These are phyloP conservation scores for Dimargaris cristalligena DNA, from an alignment of 192 early-diverging fungal genomes.

Conservation along the genomic window DNA sequence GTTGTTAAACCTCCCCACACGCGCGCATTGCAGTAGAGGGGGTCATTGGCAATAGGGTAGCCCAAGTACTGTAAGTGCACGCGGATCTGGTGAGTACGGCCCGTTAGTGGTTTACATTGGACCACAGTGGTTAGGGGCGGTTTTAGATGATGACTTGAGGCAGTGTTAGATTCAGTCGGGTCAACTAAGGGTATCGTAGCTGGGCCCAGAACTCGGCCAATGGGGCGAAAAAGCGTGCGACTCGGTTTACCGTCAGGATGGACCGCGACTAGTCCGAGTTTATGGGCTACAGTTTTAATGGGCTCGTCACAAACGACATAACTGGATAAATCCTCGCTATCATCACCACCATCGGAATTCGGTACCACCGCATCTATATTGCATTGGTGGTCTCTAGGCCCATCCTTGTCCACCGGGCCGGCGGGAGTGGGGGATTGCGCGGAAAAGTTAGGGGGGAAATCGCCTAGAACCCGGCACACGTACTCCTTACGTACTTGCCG, in stretches of 20 bases:
- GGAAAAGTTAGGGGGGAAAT: constrained; percentile 47
- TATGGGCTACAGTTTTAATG: constrained; percentile 67
- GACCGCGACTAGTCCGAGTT: constrained; percentile 77
- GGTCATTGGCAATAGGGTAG: constrained; percentile 88
- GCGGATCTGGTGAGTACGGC: constrained; percentile 92
- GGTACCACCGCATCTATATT: no score
- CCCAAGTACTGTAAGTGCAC: constrained; percentile 91
- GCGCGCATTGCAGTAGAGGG: constrained; percentile 59
- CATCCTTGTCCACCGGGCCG: constrained; percentile 25
- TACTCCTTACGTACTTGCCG: constrained; percentile 75
- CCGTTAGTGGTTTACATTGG: constrained; percentile 67
- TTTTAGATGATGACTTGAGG: no score
- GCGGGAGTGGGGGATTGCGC: constrained; percentile 10
- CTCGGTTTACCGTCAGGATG: constrained; percentile 69
- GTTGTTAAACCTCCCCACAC: constrained; percentile 39
- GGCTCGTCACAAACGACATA: constrained; percentile 63
- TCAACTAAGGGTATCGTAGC: no score
- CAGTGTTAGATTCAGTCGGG: no score
- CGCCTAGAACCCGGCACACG: constrained; percentile 68
- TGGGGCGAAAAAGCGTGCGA: constrained; percentile 64
- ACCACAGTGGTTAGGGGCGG: no score
- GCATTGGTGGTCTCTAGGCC: no score
- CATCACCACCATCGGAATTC: no score
- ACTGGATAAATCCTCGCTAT: no score
- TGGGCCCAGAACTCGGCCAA: no score